Base-by-base conservation (phyloP, 148 eudicot genomes). In the Nepenthes gracilis region DNA sequence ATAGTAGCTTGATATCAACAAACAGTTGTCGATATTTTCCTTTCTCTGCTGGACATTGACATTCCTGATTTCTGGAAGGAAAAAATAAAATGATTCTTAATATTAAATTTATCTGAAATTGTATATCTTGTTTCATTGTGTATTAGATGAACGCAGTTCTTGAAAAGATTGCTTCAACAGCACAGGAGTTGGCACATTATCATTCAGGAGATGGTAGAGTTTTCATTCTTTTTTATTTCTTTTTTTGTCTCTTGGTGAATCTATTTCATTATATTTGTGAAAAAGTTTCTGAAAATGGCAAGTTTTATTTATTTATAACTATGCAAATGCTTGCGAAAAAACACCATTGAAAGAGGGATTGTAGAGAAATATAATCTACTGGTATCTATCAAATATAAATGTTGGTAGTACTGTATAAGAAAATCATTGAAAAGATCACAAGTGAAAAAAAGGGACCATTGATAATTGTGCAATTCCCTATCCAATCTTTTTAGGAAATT, bases 71-170 rank as follows among this genome's bases (percentile, higher is more conserved):
- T 45, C 48, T 45, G 53, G 12, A 49, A n/a, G 53, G 53, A 11
- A 49, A 10, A 23, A 23, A 49, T 12, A 10, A 3, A 5, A 3
- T 43, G 23, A 40, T 55, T 33, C 56, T 64, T 33, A 9, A 52
- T 47, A 47, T 45, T n/a, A 53, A 36, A 35, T 43, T 2, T 58
- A 23, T 62, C 36, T 62, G 56, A 65, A 47, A 35, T 23, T 65
- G 74, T 59, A 64, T 62, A 64, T 67, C 33, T 43, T 35, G 57
- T 81, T 70, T 71, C 67, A 67, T 74, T 77, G 53, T 63, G 51
- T 35, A 36, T 65, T 69, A 93, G 99, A 93, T 93, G 96, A 89
- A 88, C 76, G 85, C 91, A 66, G 99, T 86, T 80, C 99, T 93
- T 68, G 96, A 82, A 77, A 80, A 80, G 87, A 84, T 93, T 74